Evolutionary conservation across 1,139 yeast genomes (phyloP).

Genomic region (Nematodospora anomalae): DNA sequence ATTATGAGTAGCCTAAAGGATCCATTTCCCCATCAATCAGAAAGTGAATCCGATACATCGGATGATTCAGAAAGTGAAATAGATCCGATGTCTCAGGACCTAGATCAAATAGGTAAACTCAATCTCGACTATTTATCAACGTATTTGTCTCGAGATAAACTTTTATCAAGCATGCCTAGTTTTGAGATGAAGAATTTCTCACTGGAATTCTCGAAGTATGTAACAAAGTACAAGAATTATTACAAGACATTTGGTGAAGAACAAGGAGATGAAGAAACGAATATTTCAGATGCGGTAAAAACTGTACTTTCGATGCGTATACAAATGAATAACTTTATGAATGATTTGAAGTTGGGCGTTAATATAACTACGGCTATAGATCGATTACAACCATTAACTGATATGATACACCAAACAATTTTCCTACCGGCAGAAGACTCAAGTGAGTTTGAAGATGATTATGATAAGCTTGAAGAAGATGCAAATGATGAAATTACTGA

Average conservation of each 20-base stretch:
- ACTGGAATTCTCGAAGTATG: conserved; percentile 31
- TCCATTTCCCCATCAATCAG: neutral
- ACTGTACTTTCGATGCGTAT: conserved; percentile 43
- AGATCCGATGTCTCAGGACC: conserved; percentile 41
- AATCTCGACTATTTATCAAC: conserved; percentile 20
- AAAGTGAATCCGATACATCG: neutral
- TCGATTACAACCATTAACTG: conserved; percentile 56
- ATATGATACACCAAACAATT: conserved; percentile 48
- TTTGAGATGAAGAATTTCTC: conserved; percentile 30
- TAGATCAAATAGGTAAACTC: conserved; percentile 48
- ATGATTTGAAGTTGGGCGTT: conserved; percentile 52
- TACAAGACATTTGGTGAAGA: conserved; percentile 21
- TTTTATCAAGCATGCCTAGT: conserved; percentile 24
- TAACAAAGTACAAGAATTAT: conserved; percentile 25
- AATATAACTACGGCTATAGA: conserved; percentile 56
- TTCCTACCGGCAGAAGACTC: conserved; percentile 51
- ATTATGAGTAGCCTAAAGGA: neutral
- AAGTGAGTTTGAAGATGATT: conserved; percentile 27
- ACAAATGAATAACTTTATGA: conserved; percentile 50
- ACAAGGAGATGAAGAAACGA: conserved; percentile 25
- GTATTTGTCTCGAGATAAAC: conserved; percentile 13
- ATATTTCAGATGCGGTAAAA: conserved; percentile 32
- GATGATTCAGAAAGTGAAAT: conserved; percentile 17
- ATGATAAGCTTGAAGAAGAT: conserved; percentile 17
- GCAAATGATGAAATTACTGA: conserved; percentile 34